phyloP scores from a whole-genome alignment of 345 rosid genomes.

The Hibiscus syriacus region DNA sequence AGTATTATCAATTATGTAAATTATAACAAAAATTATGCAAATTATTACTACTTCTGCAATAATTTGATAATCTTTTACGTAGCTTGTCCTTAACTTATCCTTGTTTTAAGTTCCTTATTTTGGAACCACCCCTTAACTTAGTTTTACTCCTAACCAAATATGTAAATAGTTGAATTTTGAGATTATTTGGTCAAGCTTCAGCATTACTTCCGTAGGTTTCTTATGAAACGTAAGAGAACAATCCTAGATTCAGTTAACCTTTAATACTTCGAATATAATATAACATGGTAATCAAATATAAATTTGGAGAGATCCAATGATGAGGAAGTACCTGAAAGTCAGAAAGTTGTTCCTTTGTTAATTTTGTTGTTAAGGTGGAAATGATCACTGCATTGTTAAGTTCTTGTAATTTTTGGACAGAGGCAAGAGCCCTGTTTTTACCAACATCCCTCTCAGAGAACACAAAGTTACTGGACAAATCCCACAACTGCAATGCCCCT shows the following conservation, averaged over 20 bases:
- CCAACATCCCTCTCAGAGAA: slow-evolving; percentile 80
- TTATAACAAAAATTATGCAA: too few species aligned
- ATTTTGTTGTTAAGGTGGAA: slow-evolving; percentile 55
- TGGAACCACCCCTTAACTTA: background rate
- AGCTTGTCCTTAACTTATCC: too few species aligned
- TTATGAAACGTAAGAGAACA: background rate
- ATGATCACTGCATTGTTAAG: slow-evolving; percentile 82
- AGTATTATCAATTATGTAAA: too few species aligned
- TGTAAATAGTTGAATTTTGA: background rate
- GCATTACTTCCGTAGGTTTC: background rate
- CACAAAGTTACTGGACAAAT: slow-evolving; percentile 76
- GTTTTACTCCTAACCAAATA: background rate
- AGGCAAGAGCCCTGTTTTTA: slow-evolving; percentile 89
- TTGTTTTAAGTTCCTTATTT: too few species aligned
- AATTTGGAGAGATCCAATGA: background rate
- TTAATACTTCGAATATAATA: background rate
- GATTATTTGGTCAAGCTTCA: background rate
- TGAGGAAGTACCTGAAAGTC: slow-evolving; percentile 57
- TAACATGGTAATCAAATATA: background rate
- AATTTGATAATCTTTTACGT: too few species aligned
- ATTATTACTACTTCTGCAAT: too few species aligned
- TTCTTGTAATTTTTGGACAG: slow-evolving; percentile 91
- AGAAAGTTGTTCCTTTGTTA: slow-evolving; percentile 73
- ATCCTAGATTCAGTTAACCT: background rate
- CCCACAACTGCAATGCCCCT: slow-evolving; percentile 77